These are phyloP conservation scores for Andrographis paniculata DNA, from an alignment of 305 asterid genomes.

Conservation along the genomic window DNA sequence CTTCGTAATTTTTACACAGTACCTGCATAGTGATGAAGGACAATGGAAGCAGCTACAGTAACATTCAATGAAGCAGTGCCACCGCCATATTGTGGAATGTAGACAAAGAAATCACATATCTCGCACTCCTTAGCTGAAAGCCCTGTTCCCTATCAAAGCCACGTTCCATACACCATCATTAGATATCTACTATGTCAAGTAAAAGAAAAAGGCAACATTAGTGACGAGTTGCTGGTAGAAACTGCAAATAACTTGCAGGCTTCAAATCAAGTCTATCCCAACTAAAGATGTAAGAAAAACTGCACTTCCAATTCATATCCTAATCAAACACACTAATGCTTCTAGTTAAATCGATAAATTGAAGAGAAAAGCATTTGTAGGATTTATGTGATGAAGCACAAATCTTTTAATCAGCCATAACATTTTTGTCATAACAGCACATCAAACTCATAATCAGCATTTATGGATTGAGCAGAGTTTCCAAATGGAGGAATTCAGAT, in stretches of 20 bases:
- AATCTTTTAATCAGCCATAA: neutral
- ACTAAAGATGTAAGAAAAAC: no score
- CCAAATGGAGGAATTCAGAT: constrained; percentile 14
- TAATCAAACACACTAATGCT: no score
- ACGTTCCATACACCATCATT: constrained; percentile 1
- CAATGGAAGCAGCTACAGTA: constrained; percentile 88
- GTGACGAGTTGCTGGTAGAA: no score
- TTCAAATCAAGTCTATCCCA: no score
- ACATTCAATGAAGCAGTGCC: constrained; percentile 96
- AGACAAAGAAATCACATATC: constrained; percentile 83
- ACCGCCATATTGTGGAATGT: constrained; percentile 90
- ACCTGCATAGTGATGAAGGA: constrained; percentile 94
- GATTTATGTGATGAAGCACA: neutral
- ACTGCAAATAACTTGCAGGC: no score
- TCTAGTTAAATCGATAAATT: no score
- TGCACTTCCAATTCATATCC: no score
- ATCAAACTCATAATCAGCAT: neutral
- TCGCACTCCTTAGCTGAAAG: constrained; percentile 82
- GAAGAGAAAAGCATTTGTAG: neutral
- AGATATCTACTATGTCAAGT: constrained; percentile 3
- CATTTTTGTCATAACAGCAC: constrained; percentile 3
- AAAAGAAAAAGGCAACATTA: constrained; percentile 5
- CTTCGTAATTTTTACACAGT: no score
- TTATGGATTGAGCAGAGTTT: constrained; percentile 1
- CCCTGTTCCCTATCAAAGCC: constrained; percentile 58